Conservation (phyloP, 495 filamentous ascomycete genomes). For the Lophiotrema nucula region DNA sequence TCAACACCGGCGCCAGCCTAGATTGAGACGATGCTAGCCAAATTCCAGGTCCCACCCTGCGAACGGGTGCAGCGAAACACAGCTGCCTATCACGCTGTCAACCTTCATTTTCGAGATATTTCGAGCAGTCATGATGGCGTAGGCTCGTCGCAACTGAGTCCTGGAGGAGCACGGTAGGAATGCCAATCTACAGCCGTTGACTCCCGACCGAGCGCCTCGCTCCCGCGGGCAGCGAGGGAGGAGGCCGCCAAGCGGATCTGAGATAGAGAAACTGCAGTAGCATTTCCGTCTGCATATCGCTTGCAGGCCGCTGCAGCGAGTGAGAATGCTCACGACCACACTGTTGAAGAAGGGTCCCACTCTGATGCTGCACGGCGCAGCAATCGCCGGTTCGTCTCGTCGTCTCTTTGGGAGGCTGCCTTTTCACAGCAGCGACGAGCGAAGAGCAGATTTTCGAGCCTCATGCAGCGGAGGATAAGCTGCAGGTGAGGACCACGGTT, state of each 20-base stretch:
- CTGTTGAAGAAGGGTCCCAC: neutral
- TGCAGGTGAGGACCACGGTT: neutral
- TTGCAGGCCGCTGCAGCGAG: constrained; percentile 7
- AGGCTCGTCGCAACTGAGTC: too few species aligned
- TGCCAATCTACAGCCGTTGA: too few species aligned
- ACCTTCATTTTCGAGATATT: neutral
- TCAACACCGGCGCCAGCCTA: neutral
- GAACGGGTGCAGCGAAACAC: constrained; percentile 21
- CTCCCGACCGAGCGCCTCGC: too few species aligned
- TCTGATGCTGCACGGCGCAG: constrained; percentile 2
- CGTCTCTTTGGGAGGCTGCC: neutral
- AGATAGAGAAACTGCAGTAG: constrained; percentile 21
- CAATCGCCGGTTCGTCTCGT: neutral
- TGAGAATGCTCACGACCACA: neutral
- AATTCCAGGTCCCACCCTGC: neutral
- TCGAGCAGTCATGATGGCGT: neutral
- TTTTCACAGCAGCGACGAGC: neutral
- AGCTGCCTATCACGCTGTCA: constrained; percentile 14
- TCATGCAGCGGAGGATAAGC: constrained; percentile 15
- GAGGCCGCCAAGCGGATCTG: constrained; percentile 20
- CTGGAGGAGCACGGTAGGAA: neutral
- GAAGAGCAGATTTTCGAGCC: constrained; percentile 7
- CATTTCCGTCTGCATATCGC: constrained; percentile 12
- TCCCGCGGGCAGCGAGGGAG: neutral
- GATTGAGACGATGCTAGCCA: constrained; percentile 10